These are phyloP conservation scores for Vanrija humicola DNA, from an alignment of 1,284 basidiomycete genomes.

Conservation along the genomic window DNA sequence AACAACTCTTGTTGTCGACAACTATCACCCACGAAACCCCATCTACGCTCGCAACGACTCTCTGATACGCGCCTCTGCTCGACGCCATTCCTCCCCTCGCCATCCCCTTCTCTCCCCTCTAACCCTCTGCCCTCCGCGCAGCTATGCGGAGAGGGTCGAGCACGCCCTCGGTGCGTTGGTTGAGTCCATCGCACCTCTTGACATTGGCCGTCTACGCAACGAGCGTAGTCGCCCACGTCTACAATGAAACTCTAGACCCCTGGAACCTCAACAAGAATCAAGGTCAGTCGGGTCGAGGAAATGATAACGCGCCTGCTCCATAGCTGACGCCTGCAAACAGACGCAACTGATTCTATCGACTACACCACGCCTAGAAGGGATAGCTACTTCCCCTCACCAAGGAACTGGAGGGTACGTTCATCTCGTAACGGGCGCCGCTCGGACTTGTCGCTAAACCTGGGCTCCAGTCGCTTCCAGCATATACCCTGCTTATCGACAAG, in stretches of 20 bases:
- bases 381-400: constrained; percentile 62
- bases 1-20: no score
- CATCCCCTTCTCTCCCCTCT: no score
- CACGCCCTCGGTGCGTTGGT: background rate
- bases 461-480: constrained; percentile 61
- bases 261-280: constrained; percentile 84
- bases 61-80: no score
- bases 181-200: background rate
- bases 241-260: constrained; percentile 66
- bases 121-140: background rate
- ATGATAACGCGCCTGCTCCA: background rate
- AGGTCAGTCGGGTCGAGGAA: constrained; percentile 26
- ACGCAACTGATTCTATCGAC: constrained; percentile 60
- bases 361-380: constrained; percentile 56
- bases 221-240: constrained; percentile 42
- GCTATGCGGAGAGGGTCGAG: constrained; percentile 6
- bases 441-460: constrained; percentile 35
- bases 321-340: constrained; percentile 47
- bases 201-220: constrained; percentile 5
- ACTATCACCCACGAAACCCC: no score
- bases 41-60: no score
- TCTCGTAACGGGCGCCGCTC: constrained; percentile 56
- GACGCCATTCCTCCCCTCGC: no score
- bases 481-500: constrained; percentile 84
- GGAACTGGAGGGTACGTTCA: constrained; percentile 77